These are phyloP conservation scores for Backusella westeae DNA, from an alignment of 192 early-diverging fungal species.

Conservation along the genomic window DNA sequence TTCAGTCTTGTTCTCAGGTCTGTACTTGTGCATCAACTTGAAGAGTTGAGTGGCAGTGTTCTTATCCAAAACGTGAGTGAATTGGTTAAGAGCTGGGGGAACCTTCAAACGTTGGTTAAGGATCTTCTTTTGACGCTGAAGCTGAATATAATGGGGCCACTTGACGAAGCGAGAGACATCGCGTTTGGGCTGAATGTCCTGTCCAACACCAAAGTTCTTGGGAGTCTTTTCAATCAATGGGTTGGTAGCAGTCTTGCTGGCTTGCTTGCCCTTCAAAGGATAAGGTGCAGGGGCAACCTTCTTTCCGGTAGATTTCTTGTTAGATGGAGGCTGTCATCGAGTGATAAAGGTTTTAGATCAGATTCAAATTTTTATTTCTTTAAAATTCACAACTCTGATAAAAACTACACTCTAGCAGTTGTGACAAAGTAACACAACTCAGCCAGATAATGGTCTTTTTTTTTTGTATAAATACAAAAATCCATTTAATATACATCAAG, in stretches of 20 bases:
- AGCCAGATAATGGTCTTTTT: not conserved
- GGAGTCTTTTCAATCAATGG: conserved; percentile 94
- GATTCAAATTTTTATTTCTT: conserved; percentile 16
- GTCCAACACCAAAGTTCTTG: conserved; percentile 95
- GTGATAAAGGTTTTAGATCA: conserved; percentile 18
- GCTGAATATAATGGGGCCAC: conserved; percentile 98
- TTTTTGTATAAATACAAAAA: not conserved
- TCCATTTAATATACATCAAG: not conserved
- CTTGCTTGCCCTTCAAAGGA: conserved; percentile 67
- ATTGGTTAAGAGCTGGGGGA: conserved; percentile 99
- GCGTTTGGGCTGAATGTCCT: conserved; percentile 93
- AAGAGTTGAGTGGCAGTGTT: conserved; percentile 98
- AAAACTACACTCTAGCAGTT: conserved; percentile 18
- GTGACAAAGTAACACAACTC: conserved; percentile 13
- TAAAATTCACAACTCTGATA: conserved; percentile 21
- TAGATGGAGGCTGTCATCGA: conserved; percentile 23
- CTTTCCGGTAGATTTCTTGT: conserved; percentile 64
- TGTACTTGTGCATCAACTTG: conserved; percentile 99
- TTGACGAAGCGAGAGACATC: conserved; percentile 97
- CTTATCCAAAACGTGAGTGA: conserved; percentile 96
- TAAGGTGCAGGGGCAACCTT: conserved; percentile 92
- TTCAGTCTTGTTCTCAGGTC: conserved; percentile 95
- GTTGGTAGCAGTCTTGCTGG: conserved; percentile 70
- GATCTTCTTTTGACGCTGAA: conserved; percentile 98
- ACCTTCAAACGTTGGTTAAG: conserved; percentile 98